Conservation (phyloP, 1,139 yeast genomes). For the Torulaspora globosa region DNA sequence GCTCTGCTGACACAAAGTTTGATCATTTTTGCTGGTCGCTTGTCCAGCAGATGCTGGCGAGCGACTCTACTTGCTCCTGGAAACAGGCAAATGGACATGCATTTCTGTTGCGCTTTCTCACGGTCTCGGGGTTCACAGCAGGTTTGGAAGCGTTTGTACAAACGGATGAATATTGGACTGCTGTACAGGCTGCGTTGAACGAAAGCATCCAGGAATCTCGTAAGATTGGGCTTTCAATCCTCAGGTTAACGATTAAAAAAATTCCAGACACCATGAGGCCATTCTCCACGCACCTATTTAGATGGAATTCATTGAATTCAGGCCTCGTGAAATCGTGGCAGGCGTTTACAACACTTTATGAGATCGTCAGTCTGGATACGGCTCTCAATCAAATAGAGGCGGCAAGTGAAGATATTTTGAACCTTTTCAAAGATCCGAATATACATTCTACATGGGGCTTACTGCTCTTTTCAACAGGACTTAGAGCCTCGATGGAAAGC, state of each 20-base stretch:
- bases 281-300: conserved; percentile 44
- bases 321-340: conserved; percentile 58
- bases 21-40: conserved; percentile 44
- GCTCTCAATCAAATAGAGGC: conserved; percentile 85
- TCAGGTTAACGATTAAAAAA: conserved; percentile 55
- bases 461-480: conserved; percentile 68
- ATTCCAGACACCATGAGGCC: conserved; percentile 27
- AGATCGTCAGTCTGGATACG: conserved; percentile 78
- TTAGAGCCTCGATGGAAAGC: conserved; percentile 74
- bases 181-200: conserved; percentile 54
- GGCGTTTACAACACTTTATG: conserved; percentile 67
- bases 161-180: conserved; percentile 52
- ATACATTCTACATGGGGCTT: conserved; percentile 71
- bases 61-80: conserved; percentile 19
- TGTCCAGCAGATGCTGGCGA: conserved; percentile 40
- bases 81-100: conserved; percentile 46
- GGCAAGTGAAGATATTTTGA: conserved; percentile 60
- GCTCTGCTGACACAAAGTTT: conserved; percentile 12
- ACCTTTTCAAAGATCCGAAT: conserved; percentile 49
- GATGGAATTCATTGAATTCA: conserved; percentile 43
- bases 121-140: conserved; percentile 20
- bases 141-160: conserved; percentile 40
- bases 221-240: conserved; percentile 64
- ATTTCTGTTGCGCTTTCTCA: conserved; percentile 54
- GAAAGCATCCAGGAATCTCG: conserved; percentile 63